phyloP scores from a whole-genome alignment of 441 rosid species.

The Gossypium davidsonii region DNA sequence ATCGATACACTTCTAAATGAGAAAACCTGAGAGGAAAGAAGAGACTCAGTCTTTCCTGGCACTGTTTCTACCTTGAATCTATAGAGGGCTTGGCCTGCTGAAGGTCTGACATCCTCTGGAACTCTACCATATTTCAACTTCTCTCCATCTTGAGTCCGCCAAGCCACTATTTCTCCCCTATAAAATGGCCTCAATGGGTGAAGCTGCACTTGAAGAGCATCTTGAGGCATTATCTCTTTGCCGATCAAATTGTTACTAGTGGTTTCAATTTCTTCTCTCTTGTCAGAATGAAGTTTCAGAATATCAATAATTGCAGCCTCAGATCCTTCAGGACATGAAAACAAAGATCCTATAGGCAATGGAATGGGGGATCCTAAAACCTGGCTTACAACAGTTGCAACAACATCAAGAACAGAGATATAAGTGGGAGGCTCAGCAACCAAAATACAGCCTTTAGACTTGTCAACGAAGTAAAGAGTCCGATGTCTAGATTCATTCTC shows the following conservation, averaged over 20 bases:
- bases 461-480: conserved; percentile 62
- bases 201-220: conserved; percentile 82
- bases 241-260: conserved; percentile 49
- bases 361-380: conserved; percentile 66
- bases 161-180: conserved; percentile 90
- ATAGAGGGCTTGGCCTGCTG: conserved; percentile 86
- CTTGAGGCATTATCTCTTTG: conserved; percentile 72
- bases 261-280: conserved; percentile 45
- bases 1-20: conserved; percentile 71
- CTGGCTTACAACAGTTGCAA: conserved; percentile 79
- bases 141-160: conserved; percentile 76
- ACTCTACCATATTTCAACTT: conserved; percentile 90
- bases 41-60: conserved; percentile 52
- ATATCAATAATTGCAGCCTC: conserved; percentile 53
- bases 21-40: conserved; percentile 93
- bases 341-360: conserved; percentile 70
- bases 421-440: conserved; percentile 84
- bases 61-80: conserved; percentile 81
- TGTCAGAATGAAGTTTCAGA: conserved; percentile 55
- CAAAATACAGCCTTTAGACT: conserved; percentile 46
- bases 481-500: conserved; percentile 54
- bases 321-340: conserved; percentile 76
- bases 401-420: conserved; percentile 65
- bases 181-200: conserved; percentile 95
- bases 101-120: conserved; percentile 91